Evolutionary conservation across 192 early-diverging fungal genomes (phyloP).

Genomic region (Podila clonocystis): DNA sequence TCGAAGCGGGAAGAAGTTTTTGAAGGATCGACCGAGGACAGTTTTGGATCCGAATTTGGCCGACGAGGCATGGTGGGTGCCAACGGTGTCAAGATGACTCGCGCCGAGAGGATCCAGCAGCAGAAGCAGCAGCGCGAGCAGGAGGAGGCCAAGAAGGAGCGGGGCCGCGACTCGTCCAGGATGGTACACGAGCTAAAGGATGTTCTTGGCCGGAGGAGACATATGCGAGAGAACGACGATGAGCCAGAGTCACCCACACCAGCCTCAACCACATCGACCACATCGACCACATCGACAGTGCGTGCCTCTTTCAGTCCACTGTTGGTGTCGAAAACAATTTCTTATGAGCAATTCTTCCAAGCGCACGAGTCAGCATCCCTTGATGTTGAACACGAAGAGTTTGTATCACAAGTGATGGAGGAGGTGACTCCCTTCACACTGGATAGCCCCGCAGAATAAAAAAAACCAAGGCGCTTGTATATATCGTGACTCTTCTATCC

Average conservation of each 20-base stretch:
- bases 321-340: not conserved
- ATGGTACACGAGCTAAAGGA: constrained; percentile 69
- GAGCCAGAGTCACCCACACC: constrained; percentile 4
- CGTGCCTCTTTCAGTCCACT: not conserved
- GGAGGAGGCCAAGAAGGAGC: constrained; percentile 48
- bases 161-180: constrained; percentile 50
- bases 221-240: constrained; percentile 29
- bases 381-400: constrained; percentile 1
- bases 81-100: constrained; percentile 44
- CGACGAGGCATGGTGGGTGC: constrained; percentile 10
- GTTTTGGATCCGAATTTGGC: not conserved
- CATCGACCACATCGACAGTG: not conserved
- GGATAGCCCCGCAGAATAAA: not conserved
- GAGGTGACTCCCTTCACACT: not conserved
- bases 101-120: constrained; percentile 60
- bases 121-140: constrained; percentile 55
- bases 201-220: constrained; percentile 58
- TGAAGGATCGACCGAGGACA: constrained; percentile 55
- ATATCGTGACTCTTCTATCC: not conserved
- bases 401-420: not conserved
- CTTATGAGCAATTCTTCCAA: not conserved
- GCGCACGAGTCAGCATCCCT: not conserved
- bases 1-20: constrained; percentile 58
- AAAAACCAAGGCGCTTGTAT: too few relatives aligned
- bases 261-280: not conserved